These are phyloP conservation scores for Sophora flavescens DNA, from an alignment of 306 rosid genomes.

Conservation along the genomic window DNA sequence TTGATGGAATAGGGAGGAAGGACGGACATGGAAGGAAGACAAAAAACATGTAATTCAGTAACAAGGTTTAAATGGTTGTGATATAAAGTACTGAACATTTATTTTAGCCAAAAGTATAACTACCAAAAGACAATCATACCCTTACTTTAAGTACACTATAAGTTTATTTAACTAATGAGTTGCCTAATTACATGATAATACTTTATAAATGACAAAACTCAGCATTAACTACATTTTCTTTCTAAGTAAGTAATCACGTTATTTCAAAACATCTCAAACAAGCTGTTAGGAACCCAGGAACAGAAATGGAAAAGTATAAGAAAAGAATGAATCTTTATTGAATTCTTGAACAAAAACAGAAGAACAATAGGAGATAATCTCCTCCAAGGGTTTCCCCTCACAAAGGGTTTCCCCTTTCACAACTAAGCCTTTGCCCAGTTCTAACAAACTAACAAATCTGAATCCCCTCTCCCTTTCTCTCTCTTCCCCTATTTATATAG, in stretches of 20 bases:
- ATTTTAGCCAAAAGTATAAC: not conserved
- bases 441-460: no score
- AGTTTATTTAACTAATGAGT: slow-evolving; percentile 11
- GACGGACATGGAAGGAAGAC: not conserved
- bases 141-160: not conserved
- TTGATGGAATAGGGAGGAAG: not conserved
- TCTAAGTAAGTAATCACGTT: not conserved
- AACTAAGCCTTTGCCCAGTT: no score
- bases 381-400: no score
- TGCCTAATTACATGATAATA: not conserved
- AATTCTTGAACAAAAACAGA: no score
- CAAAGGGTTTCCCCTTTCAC: no score
- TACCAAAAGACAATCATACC: not conserved
- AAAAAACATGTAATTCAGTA: slow-evolving; percentile 7
- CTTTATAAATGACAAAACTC: not conserved
- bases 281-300: not conserved
- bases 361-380: no score
- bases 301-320: no score
- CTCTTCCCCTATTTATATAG: no score
- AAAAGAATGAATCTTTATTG: no score
- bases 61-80: slow-evolving; percentile 7
- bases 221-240: not conserved
- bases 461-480: no score
- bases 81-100: not conserved
- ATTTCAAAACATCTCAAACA: slow-evolving; percentile 8